Base-by-base conservation (phyloP, 2,329 filamentous ascomycete species). In the Penicillium vulpinum region DNA sequence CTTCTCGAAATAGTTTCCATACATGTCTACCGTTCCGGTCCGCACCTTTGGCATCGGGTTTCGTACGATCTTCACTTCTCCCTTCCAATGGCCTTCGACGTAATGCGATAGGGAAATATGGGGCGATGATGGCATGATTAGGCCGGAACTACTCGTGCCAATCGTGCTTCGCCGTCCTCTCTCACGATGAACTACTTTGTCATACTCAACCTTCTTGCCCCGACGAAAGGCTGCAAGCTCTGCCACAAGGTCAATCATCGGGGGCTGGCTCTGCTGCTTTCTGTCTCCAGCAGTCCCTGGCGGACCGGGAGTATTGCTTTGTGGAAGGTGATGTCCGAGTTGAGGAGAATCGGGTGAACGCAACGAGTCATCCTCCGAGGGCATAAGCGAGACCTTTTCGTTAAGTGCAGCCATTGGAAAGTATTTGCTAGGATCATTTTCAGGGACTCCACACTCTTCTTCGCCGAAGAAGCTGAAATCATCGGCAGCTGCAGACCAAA, bases 391-490 rank as follows among this genome's bases (percentile, higher is more conserved):
- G 54, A 77, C 74, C 62, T 80, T 81, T 38, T 77, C 74, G 36
- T 77, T 78, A 26, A 74, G 59, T 6, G 63, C 64, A 3, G 75
- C 72, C 57, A 79, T 76, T 1, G 80, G 78, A 46, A 80, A 72
- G 49, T 74, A 74, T 51, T 75, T 76, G 3, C 74, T 74, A 6
- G 74, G 73, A 31, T 81, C 78, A 51, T 73, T 69, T 24, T 74
- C 73, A 15, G 80, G 80, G 15, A 82, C 73, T 11, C 80, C 73
- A 57, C 82, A 83, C 63, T 85, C 83, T 45, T 81, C 81, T 38
- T 84, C 82, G 1, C 76, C 79, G 56, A 87, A 87, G 70, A 85
- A 85, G 28, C 81, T 84, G 60, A 87, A 87, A 64, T 87, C 85
- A 50, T 81, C 76, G 54, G 79, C 75, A 4, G 84, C 83, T 9